These are phyloP conservation scores for Cryptosporidium ryanae DNA, from an alignment of 169 alveolate genomes.

Conservation along the genomic window DNA sequence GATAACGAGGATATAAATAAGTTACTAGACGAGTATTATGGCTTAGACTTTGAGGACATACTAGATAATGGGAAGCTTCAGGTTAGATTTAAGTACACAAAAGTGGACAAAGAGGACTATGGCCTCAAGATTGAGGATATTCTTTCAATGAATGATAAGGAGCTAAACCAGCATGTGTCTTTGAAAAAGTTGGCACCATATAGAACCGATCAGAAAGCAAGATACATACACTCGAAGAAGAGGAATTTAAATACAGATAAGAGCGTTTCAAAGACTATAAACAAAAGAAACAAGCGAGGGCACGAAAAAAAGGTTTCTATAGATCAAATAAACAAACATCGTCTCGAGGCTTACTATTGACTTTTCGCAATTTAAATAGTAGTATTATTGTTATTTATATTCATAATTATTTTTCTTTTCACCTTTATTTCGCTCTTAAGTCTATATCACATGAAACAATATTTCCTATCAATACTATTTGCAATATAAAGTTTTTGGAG, in stretches of 20 bases:
- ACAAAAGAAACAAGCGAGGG: conserved; percentile 9
- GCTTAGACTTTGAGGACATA: conserved; percentile 84
- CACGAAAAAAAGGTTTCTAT: neutral
- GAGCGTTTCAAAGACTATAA: neutral
- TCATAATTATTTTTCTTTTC: too few relatives aligned
- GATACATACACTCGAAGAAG: neutral
- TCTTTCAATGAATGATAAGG: conserved; percentile 80
- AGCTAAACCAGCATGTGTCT: conserved; percentile 80
- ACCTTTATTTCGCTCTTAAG: too few relatives aligned
- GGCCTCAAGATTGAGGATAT: conserved; percentile 85
- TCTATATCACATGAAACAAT: too few relatives aligned
- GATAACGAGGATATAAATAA: conserved; percentile 48
- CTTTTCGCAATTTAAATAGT: too few relatives aligned
- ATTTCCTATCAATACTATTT: too few relatives aligned
- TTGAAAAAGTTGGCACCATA: conserved; percentile 82
- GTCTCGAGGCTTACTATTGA: conserved; percentile 50
- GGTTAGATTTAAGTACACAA: conserved; percentile 82
- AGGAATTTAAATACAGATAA: conserved; percentile 15
- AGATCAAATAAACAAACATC: conserved; percentile 31
- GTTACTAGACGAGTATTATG: conserved; percentile 82
- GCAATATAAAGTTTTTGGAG: too few relatives aligned
- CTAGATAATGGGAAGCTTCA: conserved; percentile 82
- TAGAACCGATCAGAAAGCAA: conserved; percentile 26
- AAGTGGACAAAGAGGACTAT: conserved; percentile 78
- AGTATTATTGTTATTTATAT: too few relatives aligned